phyloP scores from a whole-genome alignment of 208 protist species.

The Tetramitus jugosus region DNA sequence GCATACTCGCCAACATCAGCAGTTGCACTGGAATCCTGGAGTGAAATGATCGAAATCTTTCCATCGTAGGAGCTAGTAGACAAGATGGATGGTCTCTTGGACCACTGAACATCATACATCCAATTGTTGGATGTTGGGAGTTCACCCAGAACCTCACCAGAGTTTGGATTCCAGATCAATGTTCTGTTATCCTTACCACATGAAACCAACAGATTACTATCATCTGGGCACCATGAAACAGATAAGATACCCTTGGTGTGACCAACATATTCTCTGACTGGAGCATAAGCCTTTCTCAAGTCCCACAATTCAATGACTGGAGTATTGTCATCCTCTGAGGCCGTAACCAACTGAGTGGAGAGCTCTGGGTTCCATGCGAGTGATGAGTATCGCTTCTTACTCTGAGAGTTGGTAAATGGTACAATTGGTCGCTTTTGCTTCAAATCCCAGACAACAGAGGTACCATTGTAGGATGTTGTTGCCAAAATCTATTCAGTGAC shows the following conservation, averaged over 20 bases:
- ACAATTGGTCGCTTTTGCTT: conserved; percentile 68
- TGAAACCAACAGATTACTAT: conserved; percentile 76
- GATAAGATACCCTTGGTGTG: conserved; percentile 78
- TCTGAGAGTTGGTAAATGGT: conserved; percentile 65
- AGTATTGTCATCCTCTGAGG: conserved; percentile 71
- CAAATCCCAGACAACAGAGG: conserved; percentile 87
- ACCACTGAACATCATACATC: conserved; percentile 89
- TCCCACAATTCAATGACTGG: conserved; percentile 93
- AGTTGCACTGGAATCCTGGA: conserved; percentile 13
- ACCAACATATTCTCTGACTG: conserved; percentile 58
- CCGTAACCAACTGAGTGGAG: conserved; percentile 78
- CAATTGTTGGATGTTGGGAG: conserved; percentile 62
- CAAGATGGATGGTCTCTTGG: conserved; percentile 24
- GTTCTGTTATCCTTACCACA: conserved; percentile 81
- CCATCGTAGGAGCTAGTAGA: neutral
- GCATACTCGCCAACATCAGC: neutral
- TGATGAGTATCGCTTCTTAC: conserved; percentile 51
- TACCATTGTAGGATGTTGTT: conserved; percentile 67
- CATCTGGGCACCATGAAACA: conserved; percentile 78
- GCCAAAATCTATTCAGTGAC: conserved; percentile 82
- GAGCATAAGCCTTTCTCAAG: conserved; percentile 76
- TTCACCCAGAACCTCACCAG: conserved; percentile 57
- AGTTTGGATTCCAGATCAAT: conserved; percentile 83
- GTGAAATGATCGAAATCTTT: conserved; percentile 34
- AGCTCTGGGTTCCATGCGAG: conserved; percentile 87